Evolutionary conservation across 176 grass and related monocot genomes (phyloP).

Genomic region (Miscanthus lutarioriparius): DNA sequence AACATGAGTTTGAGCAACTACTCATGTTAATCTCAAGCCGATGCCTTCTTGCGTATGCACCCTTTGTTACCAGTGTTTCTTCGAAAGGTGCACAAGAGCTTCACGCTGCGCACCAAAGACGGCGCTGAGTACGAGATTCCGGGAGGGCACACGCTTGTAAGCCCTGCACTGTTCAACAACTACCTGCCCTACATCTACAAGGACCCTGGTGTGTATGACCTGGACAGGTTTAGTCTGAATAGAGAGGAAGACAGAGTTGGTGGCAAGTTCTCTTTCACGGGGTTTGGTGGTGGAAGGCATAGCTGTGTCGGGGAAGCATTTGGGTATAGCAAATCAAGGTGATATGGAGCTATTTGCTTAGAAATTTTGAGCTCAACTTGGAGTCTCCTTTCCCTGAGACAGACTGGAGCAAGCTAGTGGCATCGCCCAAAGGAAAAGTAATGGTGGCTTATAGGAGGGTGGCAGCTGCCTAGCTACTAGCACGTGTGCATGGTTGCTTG

Average conservation of each 20-base stretch:
- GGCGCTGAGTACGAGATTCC: background rate
- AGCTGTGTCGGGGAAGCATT: background rate
- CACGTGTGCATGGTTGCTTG: no score
- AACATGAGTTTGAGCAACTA: slow-evolving; percentile 24
- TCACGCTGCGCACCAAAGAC: background rate
- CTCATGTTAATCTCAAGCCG: slow-evolving; percentile 7
- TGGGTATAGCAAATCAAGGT: slow-evolving; percentile 21
- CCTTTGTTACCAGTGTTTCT: background rate
- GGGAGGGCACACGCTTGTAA: background rate
- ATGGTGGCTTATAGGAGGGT: background rate
- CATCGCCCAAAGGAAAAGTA: background rate
- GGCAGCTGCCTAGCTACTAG: no score
- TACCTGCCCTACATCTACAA: background rate
- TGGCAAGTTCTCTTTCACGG: background rate
- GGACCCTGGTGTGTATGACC: no score
- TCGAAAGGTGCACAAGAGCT: background rate
- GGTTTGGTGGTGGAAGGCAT: background rate
- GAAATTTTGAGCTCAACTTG: background rate
- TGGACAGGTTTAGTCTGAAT: no score
- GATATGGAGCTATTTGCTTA: background rate
- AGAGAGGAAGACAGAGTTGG: no score
- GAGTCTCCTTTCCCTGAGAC: background rate
- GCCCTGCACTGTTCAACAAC: background rate
- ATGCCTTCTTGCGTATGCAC: slow-evolving; percentile 30
- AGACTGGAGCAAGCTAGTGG: background rate